These are phyloP conservation scores for Thielaviopsis punctulata DNA, from an alignment of 2,329 filamentous ascomycete genomes.

Conservation along the genomic window DNA sequence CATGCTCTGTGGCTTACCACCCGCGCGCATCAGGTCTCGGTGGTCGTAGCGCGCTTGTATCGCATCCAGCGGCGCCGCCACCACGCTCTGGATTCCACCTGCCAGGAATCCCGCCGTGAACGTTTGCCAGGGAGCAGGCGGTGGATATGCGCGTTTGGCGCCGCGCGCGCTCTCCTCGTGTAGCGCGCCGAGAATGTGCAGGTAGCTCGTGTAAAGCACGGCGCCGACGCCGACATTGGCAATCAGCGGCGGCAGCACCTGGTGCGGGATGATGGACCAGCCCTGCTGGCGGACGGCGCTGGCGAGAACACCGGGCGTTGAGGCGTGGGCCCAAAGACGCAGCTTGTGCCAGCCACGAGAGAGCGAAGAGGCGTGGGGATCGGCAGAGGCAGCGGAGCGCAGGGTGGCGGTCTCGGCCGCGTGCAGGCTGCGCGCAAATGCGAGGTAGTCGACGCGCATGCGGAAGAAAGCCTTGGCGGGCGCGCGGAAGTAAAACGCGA, in stretches of 20 bases:
- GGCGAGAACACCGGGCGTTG: constrained; percentile 51
- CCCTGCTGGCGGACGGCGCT: constrained; percentile 53
- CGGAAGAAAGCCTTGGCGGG: constrained; percentile 88
- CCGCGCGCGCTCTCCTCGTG: constrained; percentile 44
- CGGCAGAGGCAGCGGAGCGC: constrained; percentile 15
- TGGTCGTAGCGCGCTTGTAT: constrained; percentile 57
- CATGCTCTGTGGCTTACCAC: constrained; percentile 37
- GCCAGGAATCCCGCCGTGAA: constrained; percentile 55
- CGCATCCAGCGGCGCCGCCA: constrained; percentile 60
- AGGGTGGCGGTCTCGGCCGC: constrained; percentile 14
- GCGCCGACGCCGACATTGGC: constrained; percentile 61
- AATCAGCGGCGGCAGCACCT: constrained; percentile 58
- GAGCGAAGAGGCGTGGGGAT: not conserved
- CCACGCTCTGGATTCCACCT: constrained; percentile 49
- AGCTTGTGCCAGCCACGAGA: constrained; percentile 17
- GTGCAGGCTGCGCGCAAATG: constrained; percentile 29
- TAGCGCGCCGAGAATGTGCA: constrained; percentile 48
- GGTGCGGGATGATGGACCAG: constrained; percentile 57
- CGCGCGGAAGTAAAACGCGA: constrained; percentile 82
- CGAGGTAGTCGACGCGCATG: constrained; percentile 68
- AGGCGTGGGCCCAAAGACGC: constrained; percentile 38
- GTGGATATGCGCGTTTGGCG: constrained; percentile 50
- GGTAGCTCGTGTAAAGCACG: constrained; percentile 58
- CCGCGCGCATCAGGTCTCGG: constrained; percentile 23
- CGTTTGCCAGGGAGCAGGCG: constrained; percentile 43